Percentiles rank a stretch among this genome's conserved stretches.
These are phyloP conservation scores for Lentinula sp. DNA, from an alignment of 768 basidiomycete genomes.

Conservation along the genomic window DNA sequence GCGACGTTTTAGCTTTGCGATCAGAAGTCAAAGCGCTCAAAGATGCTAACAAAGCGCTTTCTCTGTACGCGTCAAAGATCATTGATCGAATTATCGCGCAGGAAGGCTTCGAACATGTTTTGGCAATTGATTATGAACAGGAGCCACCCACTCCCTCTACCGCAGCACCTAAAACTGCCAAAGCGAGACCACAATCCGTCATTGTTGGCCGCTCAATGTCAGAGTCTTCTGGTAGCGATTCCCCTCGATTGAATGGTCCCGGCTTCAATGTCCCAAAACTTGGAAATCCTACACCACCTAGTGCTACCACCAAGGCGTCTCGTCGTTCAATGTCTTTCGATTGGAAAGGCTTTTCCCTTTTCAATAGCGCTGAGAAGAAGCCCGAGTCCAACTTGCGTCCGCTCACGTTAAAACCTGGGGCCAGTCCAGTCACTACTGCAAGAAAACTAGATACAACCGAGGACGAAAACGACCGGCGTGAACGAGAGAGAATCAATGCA, in stretches of 20 bases:
- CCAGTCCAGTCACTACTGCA: constrained; percentile 47
- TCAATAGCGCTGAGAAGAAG: constrained; percentile 61
- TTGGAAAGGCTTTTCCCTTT: constrained; percentile 75
- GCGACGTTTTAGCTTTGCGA: constrained; percentile 69
- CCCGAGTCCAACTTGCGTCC: constrained; percentile 55
- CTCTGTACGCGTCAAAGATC: constrained; percentile 94
- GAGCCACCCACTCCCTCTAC: constrained; percentile 40
- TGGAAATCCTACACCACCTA: constrained; percentile 8
- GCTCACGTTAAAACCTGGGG: constrained; percentile 66
- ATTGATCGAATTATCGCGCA: constrained; percentile 95
- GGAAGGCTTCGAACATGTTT: constrained; percentile 95
- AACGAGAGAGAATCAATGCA: constrained; percentile 82
- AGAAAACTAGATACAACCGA: constrained; percentile 83
- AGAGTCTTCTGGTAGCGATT: constrained; percentile 21
- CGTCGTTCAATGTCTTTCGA: constrained; percentile 81
- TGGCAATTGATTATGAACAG: constrained; percentile 86
- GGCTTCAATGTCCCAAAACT: constrained; percentile 15
- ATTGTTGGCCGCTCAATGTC: constrained; percentile 40
- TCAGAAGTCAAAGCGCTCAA: constrained; percentile 88
- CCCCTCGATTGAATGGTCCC: constrained; percentile 18
- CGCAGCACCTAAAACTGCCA: constrained; percentile 25
- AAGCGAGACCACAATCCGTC: constrained; percentile 58
- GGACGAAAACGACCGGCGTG: constrained; percentile 87
- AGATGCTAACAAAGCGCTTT: constrained; percentile 94
- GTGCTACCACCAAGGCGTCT: constrained; percentile 35